Base-by-base conservation (phyloP, 23 red algal species). In the Gracilaria domingensis region DNA sequence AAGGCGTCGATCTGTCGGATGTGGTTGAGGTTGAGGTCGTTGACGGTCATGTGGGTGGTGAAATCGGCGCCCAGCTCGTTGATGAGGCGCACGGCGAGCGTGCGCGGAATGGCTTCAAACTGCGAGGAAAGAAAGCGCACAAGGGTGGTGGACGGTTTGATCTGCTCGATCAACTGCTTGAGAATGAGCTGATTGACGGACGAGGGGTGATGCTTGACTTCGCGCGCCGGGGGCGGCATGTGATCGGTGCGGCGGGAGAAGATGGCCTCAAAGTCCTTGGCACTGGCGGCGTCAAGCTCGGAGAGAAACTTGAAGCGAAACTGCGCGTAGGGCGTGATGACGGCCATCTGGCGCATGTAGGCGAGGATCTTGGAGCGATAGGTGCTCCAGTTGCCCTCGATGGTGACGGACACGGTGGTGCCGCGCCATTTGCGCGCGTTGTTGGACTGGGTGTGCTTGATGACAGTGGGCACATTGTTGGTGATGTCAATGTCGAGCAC, bases 311-410 rank as follows among this genome's bases (percentile, higher is more conserved):
- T 84, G 45, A 95, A 51, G 64, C 35, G 76, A 59, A 98, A 94
- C 69, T 98, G 77, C 1, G 95, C 91, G 76, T 98, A 98, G 3
- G 95, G 95, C 17, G 95, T 98, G 49, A 98, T 92, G 40, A 98
- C 91, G 39, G 95, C 95, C 95, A 98, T 94, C 38, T 98, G 95
- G 17, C 95, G 95, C 78, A 94, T 60, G 82, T 98, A 98, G 34
- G 75, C 75, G 37, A 98, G 36, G 18, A 98, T 90, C 48, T 94
- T 88, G n/a, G 91, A 53, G 36, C 91, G 75, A 51, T 98, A 98
- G 50, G 86, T 91, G 23, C 77, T 94, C 95, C 95, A 98, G 36
- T 87, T 94, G n/a, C 95, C 95, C 79, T 93, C 47, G 48, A 98
- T 98, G 9, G 91, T 98, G 36, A 98, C 91, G 0, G 81, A 72